Evolutionary conservation across 352 stramenopile species (phyloP), one percentile per base, ranked within the genome.

Genomic region (Phytophthora pinifolia): DNA sequence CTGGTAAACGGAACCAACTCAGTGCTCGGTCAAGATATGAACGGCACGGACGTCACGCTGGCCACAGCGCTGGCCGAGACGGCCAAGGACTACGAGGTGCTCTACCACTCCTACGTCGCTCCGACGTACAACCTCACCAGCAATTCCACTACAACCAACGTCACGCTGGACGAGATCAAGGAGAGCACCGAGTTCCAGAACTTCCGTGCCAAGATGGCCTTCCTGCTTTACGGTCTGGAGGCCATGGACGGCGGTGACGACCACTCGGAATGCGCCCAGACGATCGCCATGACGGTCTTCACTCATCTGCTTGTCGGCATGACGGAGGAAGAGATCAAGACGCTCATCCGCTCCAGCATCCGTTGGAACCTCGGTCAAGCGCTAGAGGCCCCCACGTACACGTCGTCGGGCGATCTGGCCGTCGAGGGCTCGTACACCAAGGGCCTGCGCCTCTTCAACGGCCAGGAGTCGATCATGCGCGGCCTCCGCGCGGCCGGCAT

Each of bases 401-500:
- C 52, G 22, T 80, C 73, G 9, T 67, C 48, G 1, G 72, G 58
- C 9, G 59, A 66, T n/a, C 42, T 83, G 7, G 33, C 52, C 12
- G 73, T 84, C 20, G 63, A 69, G 41, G 73, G 72, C 12, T 60
- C 48, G 35, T 84, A 81, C 64, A 67, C 61, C 7, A 87, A 74
- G 20, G 76, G 76, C 3, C 49, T 87, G 30, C 76, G 76, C 15
- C 63, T 76, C 36, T 87, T 84, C 49, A 84, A 83, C 45, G 76
- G 76, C 13, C 73, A 87, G 44, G 74, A 87, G 57, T 76, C 76
- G 1, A 69, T 58, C 12, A 84, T 87, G 73, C 74, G 74, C 17
- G 71, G 62, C n/a, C 59, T 84, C 27, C 66, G 72, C 34, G 69
- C 65, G 4, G 48, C 64, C 27, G 65, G 54, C 36, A 57, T 69